These are phyloP conservation scores for Teunomyces barrocoloradensis DNA, from an alignment of 805 yeast species.

Conservation along the genomic window DNA sequence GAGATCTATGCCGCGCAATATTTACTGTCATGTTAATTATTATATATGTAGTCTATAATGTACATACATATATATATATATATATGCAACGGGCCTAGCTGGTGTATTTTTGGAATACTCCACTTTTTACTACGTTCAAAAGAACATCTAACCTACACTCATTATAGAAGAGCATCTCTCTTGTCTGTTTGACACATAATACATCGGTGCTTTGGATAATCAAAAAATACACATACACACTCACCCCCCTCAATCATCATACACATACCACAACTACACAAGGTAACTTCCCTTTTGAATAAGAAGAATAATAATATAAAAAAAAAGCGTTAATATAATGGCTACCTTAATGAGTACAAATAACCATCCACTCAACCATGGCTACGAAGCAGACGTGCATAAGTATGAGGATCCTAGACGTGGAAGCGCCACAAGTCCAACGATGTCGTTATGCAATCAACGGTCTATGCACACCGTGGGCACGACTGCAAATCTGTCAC, in stretches of 20 bases:
- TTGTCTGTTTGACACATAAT: no score
- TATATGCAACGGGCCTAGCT: neutral
- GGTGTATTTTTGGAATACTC: neutral
- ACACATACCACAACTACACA: no score
- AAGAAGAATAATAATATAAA: neutral
- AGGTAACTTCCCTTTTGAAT: no score
- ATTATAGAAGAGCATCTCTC: no score
- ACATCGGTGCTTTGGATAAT: no score
- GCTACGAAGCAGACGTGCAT: neutral
- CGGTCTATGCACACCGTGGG: neutral
- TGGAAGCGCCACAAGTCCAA: neutral
- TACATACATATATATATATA: neutral
- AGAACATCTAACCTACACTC: neutral
- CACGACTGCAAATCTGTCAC: conserved; percentile 1
- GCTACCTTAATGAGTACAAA: neutral
- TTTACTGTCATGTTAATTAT: neutral
- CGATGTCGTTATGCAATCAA: neutral
- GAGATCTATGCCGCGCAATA: conserved; percentile 1
- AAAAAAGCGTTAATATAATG: neutral
- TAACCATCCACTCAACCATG: neutral
- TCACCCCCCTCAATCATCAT: no score
- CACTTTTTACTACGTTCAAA: neutral
- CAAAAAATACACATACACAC: no score
- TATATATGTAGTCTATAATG: neutral
- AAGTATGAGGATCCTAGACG: neutral